Conservation (phyloP, 228 moss, liverwort and hornwort species). For the Sphagnum magellanicum region DNA sequence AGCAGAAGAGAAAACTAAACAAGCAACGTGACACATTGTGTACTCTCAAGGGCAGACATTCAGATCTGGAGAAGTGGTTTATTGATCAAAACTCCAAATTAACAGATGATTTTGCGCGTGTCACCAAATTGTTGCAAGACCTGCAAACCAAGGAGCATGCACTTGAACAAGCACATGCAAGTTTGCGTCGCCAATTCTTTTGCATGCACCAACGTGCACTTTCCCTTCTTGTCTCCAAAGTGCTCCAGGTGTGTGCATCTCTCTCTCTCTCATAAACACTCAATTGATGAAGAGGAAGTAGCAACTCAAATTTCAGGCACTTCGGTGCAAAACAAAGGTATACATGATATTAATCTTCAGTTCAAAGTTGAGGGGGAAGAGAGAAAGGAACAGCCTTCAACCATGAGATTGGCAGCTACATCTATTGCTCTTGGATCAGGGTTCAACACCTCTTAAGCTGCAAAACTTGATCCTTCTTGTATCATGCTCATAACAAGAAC, state of each 20-base stretch:
- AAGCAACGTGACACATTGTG: conserved; percentile 62
- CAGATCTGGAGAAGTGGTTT: conserved; percentile 52
- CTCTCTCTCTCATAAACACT: not conserved
- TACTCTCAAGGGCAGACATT: conserved; percentile 49
- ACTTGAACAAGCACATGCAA: conserved; percentile 44
- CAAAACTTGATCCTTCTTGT: too few relatives aligned
- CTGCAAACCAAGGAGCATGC: conserved; percentile 62
- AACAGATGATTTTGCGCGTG: conserved; percentile 56
- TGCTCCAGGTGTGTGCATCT: conserved; percentile 45
- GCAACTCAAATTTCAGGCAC: not conserved
- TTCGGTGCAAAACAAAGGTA: not conserved
- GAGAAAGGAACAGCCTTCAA: not conserved
- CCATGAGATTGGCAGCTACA: not conserved
- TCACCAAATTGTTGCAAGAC: conserved; percentile 62
- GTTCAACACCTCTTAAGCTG: too few relatives aligned
- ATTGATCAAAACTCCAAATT: conserved; percentile 53
- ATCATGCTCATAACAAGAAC: too few relatives aligned
- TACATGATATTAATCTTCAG: not conserved
- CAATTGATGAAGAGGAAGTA: conserved; percentile 2
- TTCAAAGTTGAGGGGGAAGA: conserved; percentile 1
- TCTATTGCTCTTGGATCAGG: not conserved
- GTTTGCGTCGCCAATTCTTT: conserved; percentile 53
- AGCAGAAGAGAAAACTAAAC: conserved; percentile 83
- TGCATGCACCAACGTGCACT: conserved; percentile 73
- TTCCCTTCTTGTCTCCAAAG: conserved; percentile 50